phyloP scores from a whole-genome alignment of 768 basidiomycete species.

The Lactarius hatsudake region DNA sequence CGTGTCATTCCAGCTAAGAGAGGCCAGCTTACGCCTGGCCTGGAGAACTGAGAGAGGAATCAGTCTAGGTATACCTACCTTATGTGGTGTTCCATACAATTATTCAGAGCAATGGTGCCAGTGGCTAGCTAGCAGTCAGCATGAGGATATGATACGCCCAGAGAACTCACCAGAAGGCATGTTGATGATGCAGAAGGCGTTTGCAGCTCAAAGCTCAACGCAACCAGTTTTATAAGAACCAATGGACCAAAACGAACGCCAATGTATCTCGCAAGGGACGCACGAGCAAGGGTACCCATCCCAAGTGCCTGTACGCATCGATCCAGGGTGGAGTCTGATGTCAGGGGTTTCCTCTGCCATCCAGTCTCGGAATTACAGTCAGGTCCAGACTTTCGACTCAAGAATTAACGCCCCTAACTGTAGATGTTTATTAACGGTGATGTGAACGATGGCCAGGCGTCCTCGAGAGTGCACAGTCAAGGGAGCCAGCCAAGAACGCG shows the following conservation, averaged over 20 bases:
- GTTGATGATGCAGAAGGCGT: background rate
- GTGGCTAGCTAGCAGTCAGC: constrained; percentile 19
- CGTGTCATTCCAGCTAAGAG: constrained; percentile 43
- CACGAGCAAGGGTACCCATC: constrained; percentile 11
- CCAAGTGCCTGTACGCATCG: constrained; percentile 2
- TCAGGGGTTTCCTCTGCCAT: constrained; percentile 9
- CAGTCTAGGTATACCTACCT: background rate
- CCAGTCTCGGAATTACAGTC: constrained; percentile 6
- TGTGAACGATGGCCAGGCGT: constrained; percentile 15
- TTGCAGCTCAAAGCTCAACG: background rate
- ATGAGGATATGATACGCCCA: background rate
- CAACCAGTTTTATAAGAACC: constrained; percentile 19
- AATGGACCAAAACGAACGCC: background rate
- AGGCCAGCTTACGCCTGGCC: constrained; percentile 30
- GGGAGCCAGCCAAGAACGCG: constrained; percentile 10
- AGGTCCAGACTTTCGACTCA: constrained; percentile 7
- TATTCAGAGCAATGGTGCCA: constrained; percentile 27
- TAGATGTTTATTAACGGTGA: constrained; percentile 12
- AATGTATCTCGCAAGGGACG: background rate
- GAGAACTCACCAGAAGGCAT: constrained; percentile 23
- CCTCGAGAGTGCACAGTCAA: constrained; percentile 11
- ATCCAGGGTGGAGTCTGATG: constrained; percentile 14
- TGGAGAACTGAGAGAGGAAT: constrained; percentile 39
- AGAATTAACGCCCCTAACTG: constrained; percentile 21
- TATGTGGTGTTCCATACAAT: constrained; percentile 16